Base-by-base conservation (phyloP, 352 stramenopile genomes). In the Pythium apleroticum region DNA sequence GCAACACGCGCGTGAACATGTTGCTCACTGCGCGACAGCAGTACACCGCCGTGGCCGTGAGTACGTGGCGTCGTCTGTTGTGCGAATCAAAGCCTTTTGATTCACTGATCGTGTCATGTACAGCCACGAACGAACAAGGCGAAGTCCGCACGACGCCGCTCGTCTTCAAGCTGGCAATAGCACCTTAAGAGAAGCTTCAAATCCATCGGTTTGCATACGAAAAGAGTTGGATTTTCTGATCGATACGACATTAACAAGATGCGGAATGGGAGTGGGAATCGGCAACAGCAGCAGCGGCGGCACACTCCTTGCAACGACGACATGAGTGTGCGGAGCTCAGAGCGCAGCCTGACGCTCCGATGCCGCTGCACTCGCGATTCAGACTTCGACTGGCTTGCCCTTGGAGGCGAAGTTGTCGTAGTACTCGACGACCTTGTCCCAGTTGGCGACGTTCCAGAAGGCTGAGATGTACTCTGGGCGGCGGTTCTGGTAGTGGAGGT, bases 371-470 rank as follows among this genome's bases (percentile, higher is more conserved):
- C 19, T 22, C 33, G 68, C 74, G 63, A 65, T 84, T 95, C 80
- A 95, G 65, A 95, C 77, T 49, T 93, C 81, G 52, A 97, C 89
- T 33, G 88, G 69, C 78, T 92, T 87, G 57, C 78, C 75, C 77
- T 94, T 89, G 17, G 81, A 90, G 57, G 89, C 89, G 71, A 93
- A 96, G 20, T 94, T 68, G 80, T 96, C 87, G 74, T 97, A 97
- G 86, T 96, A 95, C 73, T 96, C 80, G 24, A 91, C 88, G 45
- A 97, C 92, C 80, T 95, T 93, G 77, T 96, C 86, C 89, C 89
- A 98, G 88, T 98, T 97, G 72, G 91, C 95, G 65, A 99, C 94
- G 84, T 99, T 99, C 97, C 97, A 99, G 81, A 97, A 98, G 67
- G 96, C 97, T 52, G 86, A 89, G 68, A 99, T 97, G 90, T 99